Evolutionary conservation across 768 basidiomycete genomes (phyloP), one percentile per base, ranked within the genome.

Genomic region (Lepiota brunneoincarnata): DNA sequence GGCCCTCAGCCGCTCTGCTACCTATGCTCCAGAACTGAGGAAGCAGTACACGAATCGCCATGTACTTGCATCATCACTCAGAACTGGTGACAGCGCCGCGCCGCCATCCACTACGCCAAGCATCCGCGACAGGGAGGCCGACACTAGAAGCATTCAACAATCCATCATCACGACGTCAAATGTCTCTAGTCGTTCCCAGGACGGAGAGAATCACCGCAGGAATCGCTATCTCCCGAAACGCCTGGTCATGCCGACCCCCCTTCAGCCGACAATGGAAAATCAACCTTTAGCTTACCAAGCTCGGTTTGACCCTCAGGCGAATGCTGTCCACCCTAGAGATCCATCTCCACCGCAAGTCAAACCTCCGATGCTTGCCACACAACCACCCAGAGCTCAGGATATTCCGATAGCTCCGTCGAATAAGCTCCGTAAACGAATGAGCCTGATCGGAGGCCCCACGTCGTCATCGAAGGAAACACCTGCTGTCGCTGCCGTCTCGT

Each of bases 241-340:
- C 43, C 80, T 90, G 23, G 81, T 89, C 39, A 90, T 90, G 88
- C 88, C 88, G 42, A 68, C 83, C 2, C 88, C 84, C 14, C 74
- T 90, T 36, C 81, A 83, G 62, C 67, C 52, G 26, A 55, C 55
- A 51, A 38, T 49, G 14, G 54, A 58, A 35, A 57, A 44, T 24
- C 53, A 31, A 45, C 45, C 53, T 20, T 23, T 21, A 18, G n/a
- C 28, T n/a, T 28, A 54, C 14, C 53, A 48, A 42, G 45, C 40
- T 10, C 53, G 39, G 10, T 42, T 54, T 54, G 46, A 41, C 34
- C 53, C 53, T 40, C 53, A 47, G 45, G 39, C 46, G 23, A 42
- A 40, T 17, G 7, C 38, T 21, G 34, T 28, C 28, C 34, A 42
- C 24, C n/a, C 49, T 14, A 40, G 35, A 23, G 51, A 56, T 35